phyloP scores from a whole-genome alignment of 352 stramenopile species.

The Globisporangium cystogenes region DNA sequence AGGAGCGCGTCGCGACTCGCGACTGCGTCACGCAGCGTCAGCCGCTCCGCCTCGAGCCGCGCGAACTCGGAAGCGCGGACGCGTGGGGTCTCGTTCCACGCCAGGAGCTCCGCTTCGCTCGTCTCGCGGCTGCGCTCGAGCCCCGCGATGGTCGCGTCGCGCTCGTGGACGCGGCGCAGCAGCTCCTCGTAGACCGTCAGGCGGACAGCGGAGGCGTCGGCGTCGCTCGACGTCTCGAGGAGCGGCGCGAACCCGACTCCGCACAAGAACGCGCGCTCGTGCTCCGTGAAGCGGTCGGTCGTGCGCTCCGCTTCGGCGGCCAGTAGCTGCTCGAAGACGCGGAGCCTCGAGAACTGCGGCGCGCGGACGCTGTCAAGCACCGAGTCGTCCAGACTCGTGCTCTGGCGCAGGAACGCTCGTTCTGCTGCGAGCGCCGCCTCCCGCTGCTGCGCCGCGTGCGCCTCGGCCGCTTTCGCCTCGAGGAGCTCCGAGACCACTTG shows the following conservation, averaged over 20 bases:
- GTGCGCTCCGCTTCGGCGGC: slow-evolving; percentile 7
- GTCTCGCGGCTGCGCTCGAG: background rate
- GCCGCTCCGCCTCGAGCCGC: slow-evolving; percentile 1
- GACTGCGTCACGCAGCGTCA: background rate
- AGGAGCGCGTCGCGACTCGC: background rate
- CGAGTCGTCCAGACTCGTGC: background rate
- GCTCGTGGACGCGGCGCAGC: background rate
- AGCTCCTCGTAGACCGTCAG: slow-evolving; percentile 10
- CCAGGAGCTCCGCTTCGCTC: slow-evolving; percentile 1
- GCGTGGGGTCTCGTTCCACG: slow-evolving; percentile 6
- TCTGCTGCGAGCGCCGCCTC: slow-evolving; percentile 1
- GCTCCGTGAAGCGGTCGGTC: slow-evolving; percentile 14
- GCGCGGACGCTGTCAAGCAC: background rate
- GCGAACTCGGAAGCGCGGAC: background rate
- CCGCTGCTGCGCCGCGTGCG: slow-evolving; percentile 5
- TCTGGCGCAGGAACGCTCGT: slow-evolving; percentile 4
- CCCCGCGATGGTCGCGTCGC: background rate
- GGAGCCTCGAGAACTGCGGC: slow-evolving; percentile 11
- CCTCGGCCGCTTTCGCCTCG: background rate
- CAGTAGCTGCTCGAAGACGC: slow-evolving; percentile 8
- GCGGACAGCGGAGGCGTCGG: background rate
- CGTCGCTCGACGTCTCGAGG: background rate
- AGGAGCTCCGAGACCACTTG: slow-evolving; percentile 10
- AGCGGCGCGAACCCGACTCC: background rate
- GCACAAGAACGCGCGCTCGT: slow-evolving; percentile 7